Conservation (phyloP, 2,329 filamentous ascomycete genomes). For the Monilinia laxa region DNA sequence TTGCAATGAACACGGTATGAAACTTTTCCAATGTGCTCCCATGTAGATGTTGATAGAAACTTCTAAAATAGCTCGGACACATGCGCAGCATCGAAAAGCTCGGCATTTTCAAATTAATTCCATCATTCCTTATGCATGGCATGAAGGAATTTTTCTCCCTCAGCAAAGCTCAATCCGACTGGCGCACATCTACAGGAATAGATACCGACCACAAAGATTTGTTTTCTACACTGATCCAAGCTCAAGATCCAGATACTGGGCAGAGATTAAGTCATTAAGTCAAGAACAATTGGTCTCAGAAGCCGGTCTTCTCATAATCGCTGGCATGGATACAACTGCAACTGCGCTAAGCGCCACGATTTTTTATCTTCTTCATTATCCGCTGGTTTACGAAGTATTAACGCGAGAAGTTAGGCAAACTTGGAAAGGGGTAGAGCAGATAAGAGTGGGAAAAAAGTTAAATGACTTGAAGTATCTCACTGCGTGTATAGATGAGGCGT, state of each 20-base stretch:
- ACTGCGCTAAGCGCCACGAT: background rate
- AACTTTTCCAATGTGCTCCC: background rate
- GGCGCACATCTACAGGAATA: background rate
- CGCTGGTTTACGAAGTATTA: background rate
- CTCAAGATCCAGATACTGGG: slow-evolving; percentile 3
- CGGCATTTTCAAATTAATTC: background rate
- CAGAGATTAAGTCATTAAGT: background rate
- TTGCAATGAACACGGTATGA: slow-evolving; percentile 9
- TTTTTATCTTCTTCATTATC: slow-evolving; percentile 15
- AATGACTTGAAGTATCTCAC: slow-evolving; percentile 43
- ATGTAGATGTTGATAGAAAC: background rate
- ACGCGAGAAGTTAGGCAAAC: background rate
- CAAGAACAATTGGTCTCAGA: slow-evolving; percentile 4
- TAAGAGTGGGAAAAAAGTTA: slow-evolving; percentile 28
- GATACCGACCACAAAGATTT: background rate
- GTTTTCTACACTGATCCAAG: slow-evolving; percentile 2
- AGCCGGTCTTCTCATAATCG: slow-evolving; percentile 10
- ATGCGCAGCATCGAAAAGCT: background rate
- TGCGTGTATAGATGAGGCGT: slow-evolving; percentile 43
- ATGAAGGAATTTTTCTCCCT: background rate
- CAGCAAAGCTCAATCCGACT: slow-evolving; percentile 4
- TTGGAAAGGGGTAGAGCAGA: background rate
- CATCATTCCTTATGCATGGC: background rate
- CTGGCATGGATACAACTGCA: slow-evolving; percentile 10
- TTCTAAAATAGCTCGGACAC: background rate